These are phyloP conservation scores for Cryptococcus floricola DNA, from an alignment of 1,284 basidiomycete genomes.

Conservation along the genomic window DNA sequence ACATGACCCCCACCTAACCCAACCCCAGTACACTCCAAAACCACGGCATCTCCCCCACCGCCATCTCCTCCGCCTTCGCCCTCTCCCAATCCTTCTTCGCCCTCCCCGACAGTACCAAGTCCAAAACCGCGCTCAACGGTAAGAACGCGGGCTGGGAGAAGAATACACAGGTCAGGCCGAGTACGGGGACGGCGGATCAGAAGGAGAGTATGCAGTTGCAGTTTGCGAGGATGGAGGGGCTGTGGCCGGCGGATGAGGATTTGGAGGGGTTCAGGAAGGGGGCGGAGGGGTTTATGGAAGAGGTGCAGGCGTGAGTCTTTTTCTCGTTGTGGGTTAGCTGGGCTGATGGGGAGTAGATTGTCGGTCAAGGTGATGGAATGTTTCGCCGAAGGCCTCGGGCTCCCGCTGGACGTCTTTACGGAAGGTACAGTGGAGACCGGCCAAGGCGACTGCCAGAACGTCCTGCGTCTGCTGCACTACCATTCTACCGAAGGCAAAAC, in stretches of 20 bases:
- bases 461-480: conserved; percentile 32
- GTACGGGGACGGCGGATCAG: conserved; percentile 27
- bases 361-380: conserved; percentile 34
- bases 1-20: background rate
- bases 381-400: conserved; percentile 30
- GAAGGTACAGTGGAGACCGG: conserved; percentile 25
- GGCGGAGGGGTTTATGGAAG: conserved; percentile 28
- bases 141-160: conserved; percentile 32
- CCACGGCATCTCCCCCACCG: conserved; percentile 22
- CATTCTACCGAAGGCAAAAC: conserved; percentile 31
- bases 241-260: conserved; percentile 29
- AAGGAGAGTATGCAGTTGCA: conserved; percentile 30
- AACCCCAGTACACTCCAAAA: conserved; percentile 17
- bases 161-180: conserved; percentile 24
- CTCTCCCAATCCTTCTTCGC: conserved; percentile 23
- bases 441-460: conserved; percentile 27
- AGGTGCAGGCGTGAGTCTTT: conserved; percentile 23
- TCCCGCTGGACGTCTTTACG: conserved; percentile 28
- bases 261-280: conserved; percentile 13
- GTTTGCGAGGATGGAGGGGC: conserved; percentile 34
- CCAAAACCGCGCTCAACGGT: conserved; percentile 21
- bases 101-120: conserved; percentile 17
- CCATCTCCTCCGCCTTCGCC: conserved; percentile 20
- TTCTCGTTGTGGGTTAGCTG: background rate
- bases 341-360: conserved; percentile 17